Conservation (phyloP, 176 grass and related monocot genomes). For the Chrysopogon serrulatus region DNA sequence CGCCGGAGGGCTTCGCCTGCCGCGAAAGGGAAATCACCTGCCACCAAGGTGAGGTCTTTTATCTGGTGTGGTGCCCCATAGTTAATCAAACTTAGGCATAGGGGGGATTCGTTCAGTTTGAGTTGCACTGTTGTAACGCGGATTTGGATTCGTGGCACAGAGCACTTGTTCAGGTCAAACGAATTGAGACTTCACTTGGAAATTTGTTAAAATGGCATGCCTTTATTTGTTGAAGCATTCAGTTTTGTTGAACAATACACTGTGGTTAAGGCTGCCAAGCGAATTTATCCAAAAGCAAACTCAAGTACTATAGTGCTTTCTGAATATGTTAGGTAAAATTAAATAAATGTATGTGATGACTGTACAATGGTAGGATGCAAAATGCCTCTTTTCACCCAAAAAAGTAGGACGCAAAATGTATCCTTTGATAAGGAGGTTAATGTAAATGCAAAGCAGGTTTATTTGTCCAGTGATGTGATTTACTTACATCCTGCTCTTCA, state of each 20-base stretch:
- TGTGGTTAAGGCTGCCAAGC: not conserved
- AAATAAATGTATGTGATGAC: not conserved
- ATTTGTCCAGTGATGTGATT: not conserved
- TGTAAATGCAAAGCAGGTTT: not conserved
- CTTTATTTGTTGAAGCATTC: not conserved
- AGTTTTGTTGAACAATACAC: not conserved
- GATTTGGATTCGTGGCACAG: not conserved
- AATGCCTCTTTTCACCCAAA: not conserved
- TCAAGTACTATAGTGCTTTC: not conserved
- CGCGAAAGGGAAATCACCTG: slow-evolving; percentile 35
- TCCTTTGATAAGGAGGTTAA: not conserved
- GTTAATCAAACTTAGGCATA: not conserved
- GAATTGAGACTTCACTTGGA: not conserved
- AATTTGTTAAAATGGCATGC: not conserved
- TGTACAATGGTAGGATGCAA: not conserved
- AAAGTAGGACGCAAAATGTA: not conserved
- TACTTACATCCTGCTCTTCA: slow-evolving; percentile 4
- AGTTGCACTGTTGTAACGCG: not conserved
- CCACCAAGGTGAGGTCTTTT: slow-evolving; percentile 26
- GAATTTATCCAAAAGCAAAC: not conserved
- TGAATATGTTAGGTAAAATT: not conserved
- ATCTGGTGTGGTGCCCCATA: not conserved
- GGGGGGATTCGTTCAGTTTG: not conserved
- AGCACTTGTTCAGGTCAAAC: not conserved
- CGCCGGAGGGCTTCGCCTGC: slow-evolving; percentile 27